These are phyloP conservation scores for Trypanosoma melophagium DNA, from an alignment of 208 protist species.

Conservation along the genomic window DNA sequence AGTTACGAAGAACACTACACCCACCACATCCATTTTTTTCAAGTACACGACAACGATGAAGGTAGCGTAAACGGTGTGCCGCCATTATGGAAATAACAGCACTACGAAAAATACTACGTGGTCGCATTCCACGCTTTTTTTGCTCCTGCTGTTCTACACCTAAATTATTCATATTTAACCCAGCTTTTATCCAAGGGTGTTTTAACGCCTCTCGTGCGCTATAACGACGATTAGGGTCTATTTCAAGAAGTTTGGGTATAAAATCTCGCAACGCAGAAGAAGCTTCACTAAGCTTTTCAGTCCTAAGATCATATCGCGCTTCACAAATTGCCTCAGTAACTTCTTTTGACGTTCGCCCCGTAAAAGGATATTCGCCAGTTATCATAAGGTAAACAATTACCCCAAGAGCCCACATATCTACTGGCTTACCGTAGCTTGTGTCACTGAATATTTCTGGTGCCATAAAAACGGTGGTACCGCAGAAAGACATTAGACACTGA, in stretches of 20 bases:
- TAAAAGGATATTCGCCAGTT: constrained; percentile 78
- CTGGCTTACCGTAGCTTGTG: constrained; percentile 82
- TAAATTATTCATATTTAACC: constrained; percentile 27
- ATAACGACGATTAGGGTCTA: constrained; percentile 65
- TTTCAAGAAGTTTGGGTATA: constrained; percentile 66
- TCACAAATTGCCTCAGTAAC: constrained; percentile 50
- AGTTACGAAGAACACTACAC: constrained; percentile 52
- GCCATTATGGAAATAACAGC: constrained; percentile 60
- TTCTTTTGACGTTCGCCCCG: constrained; percentile 35
- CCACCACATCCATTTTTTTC: constrained; percentile 45
- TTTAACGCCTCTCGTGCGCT: constrained; percentile 84
- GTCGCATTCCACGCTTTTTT: constrained; percentile 12
- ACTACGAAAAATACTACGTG: constrained; percentile 39
- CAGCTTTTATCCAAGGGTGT: constrained; percentile 81
- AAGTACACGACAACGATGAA: constrained; percentile 48
- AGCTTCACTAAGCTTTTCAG: constrained; percentile 25
- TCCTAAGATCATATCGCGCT: constrained; percentile 28
- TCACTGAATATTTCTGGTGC: constrained; percentile 88
- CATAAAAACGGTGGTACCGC: constrained; percentile 89
- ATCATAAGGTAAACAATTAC: constrained; percentile 89
- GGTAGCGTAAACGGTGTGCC: constrained; percentile 63
- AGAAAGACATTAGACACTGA: constrained; percentile 79
- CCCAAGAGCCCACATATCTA: constrained; percentile 92
- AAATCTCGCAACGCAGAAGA: constrained; percentile 67
- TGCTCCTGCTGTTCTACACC: neutral